Evolutionary conservation across 345 rosid genomes (phyloP).

Genomic region (Eutrema yunnanense): DNA sequence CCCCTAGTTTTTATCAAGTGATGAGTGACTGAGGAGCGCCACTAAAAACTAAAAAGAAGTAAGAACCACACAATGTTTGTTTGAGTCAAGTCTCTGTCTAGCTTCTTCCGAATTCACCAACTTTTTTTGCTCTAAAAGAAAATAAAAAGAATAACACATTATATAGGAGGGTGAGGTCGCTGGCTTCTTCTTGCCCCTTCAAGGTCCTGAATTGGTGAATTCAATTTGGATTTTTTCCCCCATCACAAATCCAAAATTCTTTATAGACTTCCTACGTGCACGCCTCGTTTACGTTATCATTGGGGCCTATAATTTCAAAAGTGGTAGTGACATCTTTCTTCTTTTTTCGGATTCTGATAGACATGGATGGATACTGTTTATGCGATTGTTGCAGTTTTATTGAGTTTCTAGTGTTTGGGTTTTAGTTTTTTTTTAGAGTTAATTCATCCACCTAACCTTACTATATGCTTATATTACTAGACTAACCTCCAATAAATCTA

Average conservation of each 20-base stretch:
- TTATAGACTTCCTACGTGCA: conserved; percentile 11
- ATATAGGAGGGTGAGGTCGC: background rate
- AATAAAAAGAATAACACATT: background rate
- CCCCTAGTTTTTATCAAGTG: background rate
- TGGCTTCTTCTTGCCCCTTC: conserved; percentile 15
- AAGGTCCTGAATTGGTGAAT: background rate
- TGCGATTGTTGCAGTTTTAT: background rate
- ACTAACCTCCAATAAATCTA: no score
- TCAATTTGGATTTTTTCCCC: background rate
- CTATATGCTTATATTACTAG: no score
- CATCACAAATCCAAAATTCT: background rate
- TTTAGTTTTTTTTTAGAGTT: background rate
- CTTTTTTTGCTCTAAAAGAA: background rate
- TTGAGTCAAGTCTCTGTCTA: background rate
- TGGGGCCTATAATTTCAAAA: background rate
- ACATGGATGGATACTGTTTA: background rate
- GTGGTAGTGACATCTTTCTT: background rate
- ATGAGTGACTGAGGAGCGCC: no score
- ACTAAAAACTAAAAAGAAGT: background rate
- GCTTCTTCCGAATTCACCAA: background rate
- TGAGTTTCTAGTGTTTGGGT: background rate
- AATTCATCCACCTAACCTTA: no score
- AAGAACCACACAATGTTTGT: background rate
- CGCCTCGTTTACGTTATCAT: background rate
- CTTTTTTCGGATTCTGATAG: background rate